Base-by-base conservation (phyloP, 257 asterid species). In the Scutellaria minor region DNA sequence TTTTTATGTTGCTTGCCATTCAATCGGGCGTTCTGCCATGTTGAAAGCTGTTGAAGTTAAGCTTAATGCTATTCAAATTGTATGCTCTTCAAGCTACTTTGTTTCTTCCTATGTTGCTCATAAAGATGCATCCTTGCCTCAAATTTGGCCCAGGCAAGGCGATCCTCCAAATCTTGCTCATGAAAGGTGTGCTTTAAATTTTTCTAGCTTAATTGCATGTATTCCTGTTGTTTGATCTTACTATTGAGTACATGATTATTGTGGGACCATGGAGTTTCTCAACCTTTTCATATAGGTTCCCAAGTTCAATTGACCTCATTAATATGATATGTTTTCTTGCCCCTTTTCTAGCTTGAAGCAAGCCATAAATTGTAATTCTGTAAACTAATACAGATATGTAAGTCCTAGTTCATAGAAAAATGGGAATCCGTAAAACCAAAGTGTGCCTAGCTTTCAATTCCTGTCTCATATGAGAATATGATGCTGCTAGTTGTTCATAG, bases 1-100 rank as follows among this genome's bases (percentile, higher is more conserved):
- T 75, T 90, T 93, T 73, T 93, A 93, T n/a, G 92, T 85, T 45
- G 94, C 98, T 42, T 92, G 98, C 81, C 96, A 92, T 76, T 92
- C 96, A 6, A 78, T 90, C 66, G 96, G 96, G 35, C 88, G 92
- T 55, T 74, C 84, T 51, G 95, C 98, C 6, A 82, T 90, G 90
- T 87, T 85, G 68, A 90, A 90, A 85, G 85, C 86, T 58, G 72
- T 77, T 64, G 85, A 67, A 70, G 86, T 92, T 68, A 88, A 83
- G 56, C 78, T 86, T 71, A 92, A 90, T 12, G 93, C 90, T 9
- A 90, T 92, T 55, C 98, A 92, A 74, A 79, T 92, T 53, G 98
- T 92, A 7, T 92, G 98, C 79, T 85, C 94, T 24, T 86, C 96
- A 10, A 90, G 90, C 84, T 92, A 90, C 80, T 92, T 75, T 77